Base-by-base conservation (phyloP, 2,329 filamentous ascomycete species). In the Nothophoma quercina region DNA sequence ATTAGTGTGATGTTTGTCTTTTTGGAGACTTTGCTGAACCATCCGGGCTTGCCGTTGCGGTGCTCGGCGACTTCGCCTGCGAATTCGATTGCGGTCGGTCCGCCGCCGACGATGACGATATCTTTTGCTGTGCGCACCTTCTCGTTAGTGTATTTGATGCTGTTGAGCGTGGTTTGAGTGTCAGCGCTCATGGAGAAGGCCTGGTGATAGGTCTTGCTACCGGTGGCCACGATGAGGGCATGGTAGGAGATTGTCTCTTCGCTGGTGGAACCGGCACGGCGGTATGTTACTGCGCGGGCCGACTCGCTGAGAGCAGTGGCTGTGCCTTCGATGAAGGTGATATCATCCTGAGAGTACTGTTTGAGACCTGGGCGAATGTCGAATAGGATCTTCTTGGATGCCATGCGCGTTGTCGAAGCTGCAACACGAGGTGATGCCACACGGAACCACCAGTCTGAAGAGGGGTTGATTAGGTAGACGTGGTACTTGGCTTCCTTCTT, bases 191-290 rank as follows among this genome's bases (percentile, higher is more conserved):
- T 67, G 19, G 79, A 80, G 43, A 81, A 72, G 3, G 77, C 69
- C 0, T 77, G 72, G 21, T 78, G 73, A 8, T 74, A 67, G 1
- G 82, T 81, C 10, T 64, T 76, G 30, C 79, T 79, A 7, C 83
- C 83, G 1, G 82, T 83, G 7, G 83, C 82, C 51, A 85, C 79
- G 40, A 86, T 73, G 2, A 86, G 74, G n/a, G 81, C 79, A 58
- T 84, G 78, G 64, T 82, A 86, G 2, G 71, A 48, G 9, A 85
- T 56, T 23, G 59, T 64, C 38, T 64, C 59, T 15, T 70, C 67
- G 16, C 48, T 47, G 4, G 64, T 67, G 40, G 47, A 35, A 12
- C 63, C 59, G 35, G 34, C 55, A n/a, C 62, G 65, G 6, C 67
- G 71, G 59, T 83, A 74, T 3, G 73, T 69, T 6, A 86, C 75